These are phyloP conservation scores for Leccinum angustisporum DNA, from an alignment of 1,284 basidiomycete species.

Conservation along the genomic window DNA sequence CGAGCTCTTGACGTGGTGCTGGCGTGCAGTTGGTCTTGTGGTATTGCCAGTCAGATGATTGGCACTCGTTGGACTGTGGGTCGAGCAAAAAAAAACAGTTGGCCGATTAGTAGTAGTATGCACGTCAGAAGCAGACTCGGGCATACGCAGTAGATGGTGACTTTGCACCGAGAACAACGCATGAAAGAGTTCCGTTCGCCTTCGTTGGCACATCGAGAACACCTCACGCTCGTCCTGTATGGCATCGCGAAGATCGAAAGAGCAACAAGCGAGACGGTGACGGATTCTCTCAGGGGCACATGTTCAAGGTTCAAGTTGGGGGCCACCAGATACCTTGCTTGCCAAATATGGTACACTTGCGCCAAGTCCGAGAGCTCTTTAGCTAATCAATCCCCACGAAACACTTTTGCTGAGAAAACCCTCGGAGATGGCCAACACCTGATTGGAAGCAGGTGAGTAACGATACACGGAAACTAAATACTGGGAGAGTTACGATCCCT, in stretches of 20 bases:
- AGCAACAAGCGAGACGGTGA: not conserved
- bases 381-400: no score
- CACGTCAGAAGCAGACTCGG: not conserved
- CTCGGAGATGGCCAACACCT: no score
- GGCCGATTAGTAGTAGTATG: not conserved
- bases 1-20: not conserved
- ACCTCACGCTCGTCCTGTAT: slow-evolving; percentile 4
- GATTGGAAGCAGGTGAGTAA: no score
- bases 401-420: no score
- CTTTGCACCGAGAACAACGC: slow-evolving; percentile 31
- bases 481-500: no score
- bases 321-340: not conserved
- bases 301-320: not conserved
- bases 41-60: slow-evolving; percentile 22
- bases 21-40: slow-evolving; percentile 19
- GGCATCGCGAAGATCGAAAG: slow-evolving; percentile 1
- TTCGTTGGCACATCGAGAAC: slow-evolving; percentile 13
- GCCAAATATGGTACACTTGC: not conserved
- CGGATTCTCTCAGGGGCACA: not conserved
- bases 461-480: no score
- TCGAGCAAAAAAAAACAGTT: not conserved
- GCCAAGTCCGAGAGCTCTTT: no score
- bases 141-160: slow-evolving; percentile 26
- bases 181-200: slow-evolving; percentile 22
- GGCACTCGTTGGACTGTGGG: slow-evolving; percentile 26